Percentiles rank a stretch among this genome's conserved stretches.
Evolutionary conservation across 2,329 filamentous ascomycete species (phyloP).

Genomic region (Curvularia spicifera): DNA sequence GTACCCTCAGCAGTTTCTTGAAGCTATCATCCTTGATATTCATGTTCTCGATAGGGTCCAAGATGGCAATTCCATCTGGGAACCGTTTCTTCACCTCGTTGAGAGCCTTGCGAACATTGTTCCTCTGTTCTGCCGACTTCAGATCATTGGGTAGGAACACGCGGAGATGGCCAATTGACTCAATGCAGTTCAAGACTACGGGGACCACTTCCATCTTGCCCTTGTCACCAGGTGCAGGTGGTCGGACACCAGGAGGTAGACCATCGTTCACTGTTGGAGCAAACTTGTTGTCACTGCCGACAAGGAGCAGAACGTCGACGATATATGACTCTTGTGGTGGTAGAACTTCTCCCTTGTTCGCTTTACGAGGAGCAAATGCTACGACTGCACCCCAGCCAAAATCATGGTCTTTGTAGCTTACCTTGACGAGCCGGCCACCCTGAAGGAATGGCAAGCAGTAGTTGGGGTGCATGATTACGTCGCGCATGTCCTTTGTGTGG

Average conservation of each 20-base stretch:
- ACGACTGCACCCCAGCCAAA: slow-evolving; percentile 96
- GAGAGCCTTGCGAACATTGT: slow-evolving; percentile 70
- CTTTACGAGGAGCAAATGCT: slow-evolving; percentile 70
- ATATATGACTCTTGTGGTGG: slow-evolving; percentile 81
- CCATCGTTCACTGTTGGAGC: slow-evolving; percentile 69
- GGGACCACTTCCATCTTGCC: slow-evolving; percentile 83
- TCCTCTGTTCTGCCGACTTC: slow-evolving; percentile 70
- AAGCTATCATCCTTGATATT: slow-evolving; percentile 89
- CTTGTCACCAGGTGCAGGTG: slow-evolving; percentile 67
- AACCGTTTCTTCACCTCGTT: slow-evolving; percentile 85
- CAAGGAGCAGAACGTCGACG: slow-evolving; percentile 77
- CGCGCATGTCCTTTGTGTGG: slow-evolving; percentile 87
- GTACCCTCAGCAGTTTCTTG: slow-evolving; percentile 79
- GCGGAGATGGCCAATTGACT: slow-evolving; percentile 81
- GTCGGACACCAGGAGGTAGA: slow-evolving; percentile 66
- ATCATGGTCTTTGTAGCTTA: slow-evolving; percentile 79
- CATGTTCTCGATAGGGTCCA: slow-evolving; percentile 98
- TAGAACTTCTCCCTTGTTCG: slow-evolving; percentile 68
- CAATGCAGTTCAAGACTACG: slow-evolving; percentile 83
- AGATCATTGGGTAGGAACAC: slow-evolving; percentile 83
- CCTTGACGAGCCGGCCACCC: slow-evolving; percentile 82
- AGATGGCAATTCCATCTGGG: slow-evolving; percentile 84
- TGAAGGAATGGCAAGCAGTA: slow-evolving; percentile 86
- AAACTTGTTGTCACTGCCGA: slow-evolving; percentile 62
- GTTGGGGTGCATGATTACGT: slow-evolving; percentile 89